Percentiles rank a stretch among this genome's conserved stretches.
phyloP scores from a whole-genome alignment of 176 grass and related monocot species.

The Oryza meridionalis region DNA sequence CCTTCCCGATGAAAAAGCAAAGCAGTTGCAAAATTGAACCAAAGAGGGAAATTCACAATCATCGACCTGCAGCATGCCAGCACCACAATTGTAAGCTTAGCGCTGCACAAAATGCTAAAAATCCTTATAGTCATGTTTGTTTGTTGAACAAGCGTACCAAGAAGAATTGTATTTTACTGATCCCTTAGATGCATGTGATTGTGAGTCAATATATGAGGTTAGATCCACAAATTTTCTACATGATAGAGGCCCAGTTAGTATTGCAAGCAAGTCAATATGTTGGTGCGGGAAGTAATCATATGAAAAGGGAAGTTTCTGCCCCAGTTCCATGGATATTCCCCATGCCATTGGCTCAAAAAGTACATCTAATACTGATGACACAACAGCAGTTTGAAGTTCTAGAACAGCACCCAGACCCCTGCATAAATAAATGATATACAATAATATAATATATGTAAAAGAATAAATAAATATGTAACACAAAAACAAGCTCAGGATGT shows the following conservation, averaged over 20 bases:
- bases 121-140: neutral
- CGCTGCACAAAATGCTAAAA: constrained; percentile 31
- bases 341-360: constrained; percentile 75
- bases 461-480: neutral
- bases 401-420: constrained; percentile 71
- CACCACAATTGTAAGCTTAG: constrained; percentile 36
- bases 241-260: constrained; percentile 68
- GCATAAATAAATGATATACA: constrained; percentile 37
- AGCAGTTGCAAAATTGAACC: constrained; percentile 75
- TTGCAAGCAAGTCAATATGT: constrained; percentile 62
- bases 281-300: constrained; percentile 72
- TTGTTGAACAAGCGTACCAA: constrained; percentile 60
- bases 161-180: constrained; percentile 56
- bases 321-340: constrained; percentile 69
- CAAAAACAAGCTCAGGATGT: constrained; percentile 5
- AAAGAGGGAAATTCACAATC: constrained; percentile 70
- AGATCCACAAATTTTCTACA: constrained; percentile 69
- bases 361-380: constrained; percentile 75
- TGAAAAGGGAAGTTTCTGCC: constrained; percentile 58
- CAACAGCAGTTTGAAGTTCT: constrained; percentile 61
- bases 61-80: constrained; percentile 56
- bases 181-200: constrained; percentile 40
- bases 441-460: neutral
- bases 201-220: constrained; percentile 57
- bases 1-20: constrained; percentile 66